A percentile compares a stretch with the other conserved stretches of the same genome.
Evolutionary conservation across 1,139 yeast genomes (phyloP).

Genomic region (Arxiozyma slooffiae): DNA sequence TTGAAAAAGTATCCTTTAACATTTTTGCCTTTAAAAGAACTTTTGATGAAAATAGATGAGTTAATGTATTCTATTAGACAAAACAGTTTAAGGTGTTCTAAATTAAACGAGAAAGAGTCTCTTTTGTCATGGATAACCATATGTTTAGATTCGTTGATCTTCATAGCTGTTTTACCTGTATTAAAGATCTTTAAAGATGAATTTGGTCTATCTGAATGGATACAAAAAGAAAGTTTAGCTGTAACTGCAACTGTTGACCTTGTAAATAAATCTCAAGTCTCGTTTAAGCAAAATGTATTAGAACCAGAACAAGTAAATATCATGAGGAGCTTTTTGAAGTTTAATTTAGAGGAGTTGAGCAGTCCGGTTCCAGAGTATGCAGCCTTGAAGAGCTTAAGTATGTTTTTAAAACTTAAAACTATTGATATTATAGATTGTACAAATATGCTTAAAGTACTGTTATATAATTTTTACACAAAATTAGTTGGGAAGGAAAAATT

Average conservation of each 20-base stretch:
- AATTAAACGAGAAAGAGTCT: constrained; percentile 3
- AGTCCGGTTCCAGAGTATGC: constrained; percentile 31
- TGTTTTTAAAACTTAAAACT: constrained; percentile 38
- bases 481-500: background rate
- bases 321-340: constrained; percentile 48
- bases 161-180: constrained; percentile 5
- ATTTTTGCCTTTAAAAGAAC: constrained; percentile 14
- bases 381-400: constrained; percentile 37
- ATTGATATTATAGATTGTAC: constrained; percentile 33
- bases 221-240: constrained; percentile 6
- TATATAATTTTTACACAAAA: background rate
- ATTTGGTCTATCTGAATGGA: constrained; percentile 11
- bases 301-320: constrained; percentile 41
- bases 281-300: constrained; percentile 10
- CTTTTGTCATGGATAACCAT: constrained; percentile 13
- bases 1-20: constrained; percentile 9
- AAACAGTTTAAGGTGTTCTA: background rate
- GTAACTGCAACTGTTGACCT: constrained; percentile 4
- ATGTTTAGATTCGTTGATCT: constrained; percentile 13
- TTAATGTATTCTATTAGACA: background rate
- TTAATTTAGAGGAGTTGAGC: constrained; percentile 41
- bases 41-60: constrained; percentile 1
- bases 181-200: constrained; percentile 5
- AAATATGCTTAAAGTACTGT: background rate
- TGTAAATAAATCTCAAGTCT: background rate